Evolutionary conservation across 495 filamentous ascomycete species (phyloP), one percentile per base, ranked within the genome.

Genomic region (Melanomma pulvis-pyrius): DNA sequence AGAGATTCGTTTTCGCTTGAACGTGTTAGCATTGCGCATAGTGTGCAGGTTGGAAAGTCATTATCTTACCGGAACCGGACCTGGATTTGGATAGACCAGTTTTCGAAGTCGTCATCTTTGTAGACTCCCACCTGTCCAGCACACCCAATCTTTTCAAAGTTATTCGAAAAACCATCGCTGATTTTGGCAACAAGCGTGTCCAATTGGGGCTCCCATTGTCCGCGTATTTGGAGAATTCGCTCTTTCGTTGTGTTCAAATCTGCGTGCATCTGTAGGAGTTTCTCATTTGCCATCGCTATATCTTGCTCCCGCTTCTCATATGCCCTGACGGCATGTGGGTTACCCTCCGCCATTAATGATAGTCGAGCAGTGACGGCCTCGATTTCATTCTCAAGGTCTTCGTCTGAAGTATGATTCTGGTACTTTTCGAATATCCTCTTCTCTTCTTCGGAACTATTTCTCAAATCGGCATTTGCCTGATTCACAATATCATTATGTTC

Each of bases 81-180:
- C 72, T 87, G 85, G 74, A 98, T 96, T 74, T 96, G 86, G 67
- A 98, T 92, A 7, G 90, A 86, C 94, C 94, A 98, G 62, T 90
- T 84, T 25, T 94, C 91, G 74, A 97, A 98, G 59, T 88, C 82
- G 74, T 92, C 91, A 59, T 90, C 88, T 72, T 93, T 93, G 75
- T 88, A 78, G 1, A 98, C 79, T 21, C 79, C 82, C 3, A 98
- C 94, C 74, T 97, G 90, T 41, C 94, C 94, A n/a, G 92, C 94
- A 73, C 93, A 97, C 61, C 88, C 91, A 74, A 98, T 98, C 74
- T 93, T 90, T 68, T 87, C 84, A 74, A 98, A 97, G 69, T 93
- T 96, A 69, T 92, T 85, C 0, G 87, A 85, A 72, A 98, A 98
- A 1, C 92, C 92, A 25, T 90, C 87, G 71, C 90, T 96, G 75